A percentile compares a stretch with the other conserved stretches of the same genome.
phyloP scores from a whole-genome alignment of 192 early-diverging fungal genomes.

The Diversispora eburnea region DNA sequence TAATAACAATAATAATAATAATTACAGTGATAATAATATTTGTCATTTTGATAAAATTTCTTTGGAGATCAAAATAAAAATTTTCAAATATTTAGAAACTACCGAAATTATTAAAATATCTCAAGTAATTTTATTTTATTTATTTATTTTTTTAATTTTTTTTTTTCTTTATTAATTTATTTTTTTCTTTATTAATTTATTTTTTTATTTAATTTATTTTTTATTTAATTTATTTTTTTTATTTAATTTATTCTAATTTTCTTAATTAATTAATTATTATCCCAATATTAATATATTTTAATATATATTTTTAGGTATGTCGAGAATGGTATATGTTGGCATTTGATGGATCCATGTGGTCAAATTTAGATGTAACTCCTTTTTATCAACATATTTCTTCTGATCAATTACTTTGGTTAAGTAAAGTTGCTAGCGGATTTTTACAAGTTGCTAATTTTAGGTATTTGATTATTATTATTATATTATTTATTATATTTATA shows the following conservation, averaged over 20 bases:
- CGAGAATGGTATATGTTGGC: slow-evolving; percentile 34
- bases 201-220: too few species aligned
- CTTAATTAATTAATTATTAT: not conserved
- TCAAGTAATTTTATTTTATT: not conserved
- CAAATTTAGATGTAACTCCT: slow-evolving; percentile 32
- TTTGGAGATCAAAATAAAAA: slow-evolving; percentile 12
- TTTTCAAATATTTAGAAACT: slow-evolving; percentile 16
- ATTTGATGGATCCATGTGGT: slow-evolving; percentile 41
- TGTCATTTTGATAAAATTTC: slow-evolving; percentile 14
- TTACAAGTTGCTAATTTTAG: slow-evolving; percentile 40
- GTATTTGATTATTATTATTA: slow-evolving; percentile 19
- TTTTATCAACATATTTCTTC: slow-evolving; percentile 39
- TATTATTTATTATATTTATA: slow-evolving; percentile 12
- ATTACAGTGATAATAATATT: not conserved
- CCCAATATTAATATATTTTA: not conserved
- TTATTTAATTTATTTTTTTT: too few species aligned
- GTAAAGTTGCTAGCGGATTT: slow-evolving; percentile 35
- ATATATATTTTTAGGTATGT: slow-evolving; percentile 29
- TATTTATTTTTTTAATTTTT: not conserved
- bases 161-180: too few species aligned
- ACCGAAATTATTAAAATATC: slow-evolving; percentile 3
- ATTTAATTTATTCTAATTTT: too few species aligned
- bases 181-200: too few species aligned
- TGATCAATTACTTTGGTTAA: slow-evolving; percentile 34
- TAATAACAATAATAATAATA: not conserved